Base-by-base conservation (phyloP, 2,329 filamentous ascomycete species). In the Verticillium longisporum region DNA sequence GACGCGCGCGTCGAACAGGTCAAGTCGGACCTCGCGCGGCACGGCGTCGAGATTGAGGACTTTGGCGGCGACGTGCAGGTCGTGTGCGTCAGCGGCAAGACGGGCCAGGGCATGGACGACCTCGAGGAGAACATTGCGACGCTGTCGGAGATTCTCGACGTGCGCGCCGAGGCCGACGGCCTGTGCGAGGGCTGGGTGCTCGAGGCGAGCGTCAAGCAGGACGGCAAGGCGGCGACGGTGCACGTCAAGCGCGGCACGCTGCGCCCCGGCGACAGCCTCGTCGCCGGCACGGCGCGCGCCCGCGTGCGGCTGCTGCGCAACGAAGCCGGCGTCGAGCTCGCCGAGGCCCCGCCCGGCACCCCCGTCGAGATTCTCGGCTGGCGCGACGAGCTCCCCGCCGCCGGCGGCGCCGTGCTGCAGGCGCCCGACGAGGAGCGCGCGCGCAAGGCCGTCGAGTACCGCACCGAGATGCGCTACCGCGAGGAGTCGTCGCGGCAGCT, bases 321-420 rank as follows among this genome's bases (percentile, higher is more conserved):
- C 70, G 94, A 98, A 77, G 89, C 89, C 4, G 94, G 95, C 21
- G 76, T 82, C 1, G 80, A 87, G 13, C 78, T 98, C 15, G 67
- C 79, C 1, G 87, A 92, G 73, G 93, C 92, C 14, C 86, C 88
- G 0, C 96, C 95, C 0, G 95, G 95, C 38, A 95, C 88, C 33
- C 92, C 96, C 0, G 90, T 97, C 3, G 92, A 98, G 74, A 86
- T 99, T 21, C 87, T 97, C 64, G 95, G 95, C n/a, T 99, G 95
- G 95, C 88, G 88, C 68, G 90, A 92, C 38, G 88, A 92, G 66
- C 74, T 84, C 6, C 94, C 95, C 1, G 82, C 84, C 31, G 94
- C 95, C 1, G 96, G 96, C 57, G 91, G 96, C 68, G 87, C 92
- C 77, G 88, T 96, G 9, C 80, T 99, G 0, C 90, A 98, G 75